These are phyloP conservation scores for Orbilia javanica DNA, from an alignment of 2,329 filamentous ascomycete species.

Conservation along the genomic window DNA sequence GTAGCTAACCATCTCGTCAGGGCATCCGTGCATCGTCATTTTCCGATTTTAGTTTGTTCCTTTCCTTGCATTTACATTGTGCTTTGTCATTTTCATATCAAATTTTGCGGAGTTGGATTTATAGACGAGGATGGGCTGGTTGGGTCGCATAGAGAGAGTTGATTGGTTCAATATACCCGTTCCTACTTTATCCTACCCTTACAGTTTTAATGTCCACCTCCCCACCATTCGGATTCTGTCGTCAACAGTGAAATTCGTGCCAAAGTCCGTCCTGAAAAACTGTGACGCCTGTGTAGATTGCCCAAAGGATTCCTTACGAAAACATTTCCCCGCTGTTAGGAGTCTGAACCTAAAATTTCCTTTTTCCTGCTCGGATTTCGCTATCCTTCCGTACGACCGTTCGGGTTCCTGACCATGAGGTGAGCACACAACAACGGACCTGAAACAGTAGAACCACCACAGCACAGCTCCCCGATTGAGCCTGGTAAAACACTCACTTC, in stretches of 20 bases:
- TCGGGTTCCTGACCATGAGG: slow-evolving; percentile 38
- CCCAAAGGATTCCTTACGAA: slow-evolving; percentile 1
- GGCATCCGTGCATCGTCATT: slow-evolving; percentile 59
- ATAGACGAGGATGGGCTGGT: slow-evolving; percentile 59
- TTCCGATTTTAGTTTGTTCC: slow-evolving; percentile 56
- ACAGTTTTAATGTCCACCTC: slow-evolving; percentile 59
- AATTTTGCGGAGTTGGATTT: slow-evolving; percentile 59
- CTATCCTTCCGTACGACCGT: slow-evolving; percentile 53
- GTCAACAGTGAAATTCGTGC: slow-evolving; percentile 33
- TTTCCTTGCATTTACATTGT: slow-evolving; percentile 57
- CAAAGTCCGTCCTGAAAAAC: slow-evolving; percentile 17
- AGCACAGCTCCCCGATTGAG: slow-evolving; percentile 41
- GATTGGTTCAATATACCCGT: slow-evolving; percentile 59
- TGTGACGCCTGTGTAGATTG: slow-evolving; percentile 10
- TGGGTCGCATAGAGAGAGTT: slow-evolving; percentile 59
- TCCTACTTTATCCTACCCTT: slow-evolving; percentile 59
- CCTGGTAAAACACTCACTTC: slow-evolving; percentile 55
- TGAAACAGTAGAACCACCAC: slow-evolving; percentile 54
- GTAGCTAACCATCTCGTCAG: slow-evolving; percentile 52
- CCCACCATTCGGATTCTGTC: slow-evolving; percentile 53
- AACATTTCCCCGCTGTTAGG: slow-evolving; percentile 16
- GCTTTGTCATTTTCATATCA: slow-evolving; percentile 58
- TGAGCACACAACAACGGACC: slow-evolving; percentile 18
- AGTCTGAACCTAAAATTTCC: slow-evolving; percentile 11
- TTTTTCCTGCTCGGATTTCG: slow-evolving; percentile 34